Conservation (phyloP, 1,284 basidiomycete species). For the Cerioporus squamosus region DNA sequence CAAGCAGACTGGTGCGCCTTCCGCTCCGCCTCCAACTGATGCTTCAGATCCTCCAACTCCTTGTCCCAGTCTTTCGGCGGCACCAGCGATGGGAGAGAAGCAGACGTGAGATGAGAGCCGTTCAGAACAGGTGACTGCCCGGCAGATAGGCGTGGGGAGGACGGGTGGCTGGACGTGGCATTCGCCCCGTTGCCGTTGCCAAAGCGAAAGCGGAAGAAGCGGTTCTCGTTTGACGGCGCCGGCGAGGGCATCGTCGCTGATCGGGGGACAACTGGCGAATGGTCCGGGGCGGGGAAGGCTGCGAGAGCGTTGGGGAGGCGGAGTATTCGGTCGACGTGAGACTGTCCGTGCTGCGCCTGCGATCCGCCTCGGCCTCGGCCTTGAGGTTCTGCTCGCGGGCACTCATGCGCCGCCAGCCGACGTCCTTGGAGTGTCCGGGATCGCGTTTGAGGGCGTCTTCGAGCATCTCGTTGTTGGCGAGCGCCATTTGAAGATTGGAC, state of each 20-base stretch:
- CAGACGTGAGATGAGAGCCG: conserved; percentile 60
- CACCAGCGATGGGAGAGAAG: conserved; percentile 62
- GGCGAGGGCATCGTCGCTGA: conserved; percentile 32
- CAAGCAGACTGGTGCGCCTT: conserved; percentile 59
- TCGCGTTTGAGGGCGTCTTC: conserved; percentile 82
- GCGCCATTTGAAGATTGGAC: conserved; percentile 85
- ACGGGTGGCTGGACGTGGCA: conserved; percentile 22
- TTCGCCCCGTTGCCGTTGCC: conserved; percentile 36
- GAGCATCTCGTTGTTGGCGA: conserved; percentile 92
- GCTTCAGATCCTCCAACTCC: conserved; percentile 53
- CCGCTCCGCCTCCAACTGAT: conserved; percentile 60
- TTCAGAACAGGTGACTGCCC: conserved; percentile 24
- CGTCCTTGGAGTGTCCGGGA: conserved; percentile 56
- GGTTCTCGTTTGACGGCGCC: conserved; percentile 40
- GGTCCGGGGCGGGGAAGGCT: conserved; percentile 18
- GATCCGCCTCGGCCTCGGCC: conserved; percentile 37
- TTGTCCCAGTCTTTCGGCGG: conserved; percentile 39
- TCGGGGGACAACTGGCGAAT: conserved; percentile 23
- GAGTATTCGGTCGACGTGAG: conserved; percentile 26
- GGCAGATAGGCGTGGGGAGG: conserved; percentile 30
- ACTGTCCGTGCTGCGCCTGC: conserved; percentile 34
- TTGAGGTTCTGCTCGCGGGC: conserved; percentile 48
- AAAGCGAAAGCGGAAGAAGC: conserved; percentile 76
- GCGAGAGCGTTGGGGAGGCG: conserved; percentile 26
- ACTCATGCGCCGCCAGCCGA: conserved; percentile 75